Evolutionary conservation across 139 green algal species (phyloP), one percentile per base, ranked within the genome.

Genomic region (Axilococcus clingmanii): DNA sequence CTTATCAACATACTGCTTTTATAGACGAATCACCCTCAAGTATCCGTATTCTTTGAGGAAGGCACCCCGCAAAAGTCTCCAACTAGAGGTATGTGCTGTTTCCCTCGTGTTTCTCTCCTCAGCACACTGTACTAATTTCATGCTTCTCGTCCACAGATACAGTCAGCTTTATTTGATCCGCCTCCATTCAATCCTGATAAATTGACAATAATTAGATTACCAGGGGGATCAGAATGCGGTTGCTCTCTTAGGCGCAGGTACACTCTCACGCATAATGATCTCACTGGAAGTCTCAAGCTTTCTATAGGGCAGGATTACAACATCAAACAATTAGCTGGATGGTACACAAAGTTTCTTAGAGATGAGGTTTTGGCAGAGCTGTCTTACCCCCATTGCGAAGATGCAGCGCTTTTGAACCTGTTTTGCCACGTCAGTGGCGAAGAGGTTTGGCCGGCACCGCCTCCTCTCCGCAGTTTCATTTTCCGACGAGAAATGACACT

Each of bases 261-360:
- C 69, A 95, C 87, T 1, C 66, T 95, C 7, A 95, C 87, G 0
- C 87, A 95, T 65, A 93, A 94, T 53, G 87, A 95, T 58, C 44
- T 95, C 0, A 94, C 87, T 1, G 87, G 79, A 22, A 71, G 66
- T 28, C 68, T 95, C 14, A 40, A 61, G 15, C 65, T 95, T 4
- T 76, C 84, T 3, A 78, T 95, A 50, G 86, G 84, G 9, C 27
- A 37, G 0, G 55, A 83, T 4, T 89, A 81, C 73, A 94, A 95
- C 60, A n/a, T 34, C 16, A 11, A 46, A 11, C 84, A 94, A 60
- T 74, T 94, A 9, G 77, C 75, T 5, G 77, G 80, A 19, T 88
- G 85, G 71, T 86, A 83, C 59, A 75, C 59, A 0, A 49, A 30
- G 7, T 52, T 75, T n/a, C 16, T 70, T 17, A 45, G 87, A 0